Percentiles rank a stretch among this genome's conserved stretches.
These are phyloP conservation scores for Leishmania braziliensis DNA, from an alignment of 208 protist genomes.

Conservation along the genomic window DNA sequence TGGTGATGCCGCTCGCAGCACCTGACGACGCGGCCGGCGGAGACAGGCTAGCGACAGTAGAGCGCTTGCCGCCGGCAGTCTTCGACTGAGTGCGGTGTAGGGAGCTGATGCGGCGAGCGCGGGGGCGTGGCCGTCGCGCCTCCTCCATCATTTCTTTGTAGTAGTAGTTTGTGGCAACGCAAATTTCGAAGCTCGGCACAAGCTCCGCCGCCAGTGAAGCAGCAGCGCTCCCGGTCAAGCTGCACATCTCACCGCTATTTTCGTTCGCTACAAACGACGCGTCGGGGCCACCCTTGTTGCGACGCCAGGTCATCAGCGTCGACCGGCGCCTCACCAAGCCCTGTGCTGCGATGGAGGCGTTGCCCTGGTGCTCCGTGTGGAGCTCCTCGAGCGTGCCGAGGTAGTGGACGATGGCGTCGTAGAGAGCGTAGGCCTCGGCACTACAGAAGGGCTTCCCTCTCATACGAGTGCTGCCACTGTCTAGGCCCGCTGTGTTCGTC, in stretches of 20 bases:
- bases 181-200: slow-evolving; percentile 52
- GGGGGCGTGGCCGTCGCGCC: slow-evolving; percentile 17
- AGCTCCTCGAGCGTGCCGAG: slow-evolving; percentile 37
- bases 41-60: not conserved
- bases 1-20: not conserved
- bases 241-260: not conserved
- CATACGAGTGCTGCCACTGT: not conserved
- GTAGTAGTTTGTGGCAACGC: slow-evolving; percentile 67
- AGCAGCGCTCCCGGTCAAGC: not conserved
- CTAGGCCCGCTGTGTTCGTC: slow-evolving; percentile 14
- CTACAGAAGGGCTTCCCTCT: slow-evolving; percentile 37
- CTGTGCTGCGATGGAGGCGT: slow-evolving; percentile 8
- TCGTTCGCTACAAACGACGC: not conserved
- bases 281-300: slow-evolving; percentile 6
- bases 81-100: not conserved
- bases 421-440: slow-evolving; percentile 54
- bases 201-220: slow-evolving; percentile 4
- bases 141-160: slow-evolving; percentile 48
- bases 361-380: slow-evolving; percentile 29
- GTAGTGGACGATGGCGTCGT: slow-evolving; percentile 63
- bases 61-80: slow-evolving; percentile 3
- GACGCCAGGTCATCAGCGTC: slow-evolving; percentile 22
- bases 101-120: slow-evolving; percentile 1
- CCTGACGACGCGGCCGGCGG: not conserved
- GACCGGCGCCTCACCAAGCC: slow-evolving; percentile 20